Conservation (phyloP, 306 rosid species). For the Medicago ruthenica region DNA sequence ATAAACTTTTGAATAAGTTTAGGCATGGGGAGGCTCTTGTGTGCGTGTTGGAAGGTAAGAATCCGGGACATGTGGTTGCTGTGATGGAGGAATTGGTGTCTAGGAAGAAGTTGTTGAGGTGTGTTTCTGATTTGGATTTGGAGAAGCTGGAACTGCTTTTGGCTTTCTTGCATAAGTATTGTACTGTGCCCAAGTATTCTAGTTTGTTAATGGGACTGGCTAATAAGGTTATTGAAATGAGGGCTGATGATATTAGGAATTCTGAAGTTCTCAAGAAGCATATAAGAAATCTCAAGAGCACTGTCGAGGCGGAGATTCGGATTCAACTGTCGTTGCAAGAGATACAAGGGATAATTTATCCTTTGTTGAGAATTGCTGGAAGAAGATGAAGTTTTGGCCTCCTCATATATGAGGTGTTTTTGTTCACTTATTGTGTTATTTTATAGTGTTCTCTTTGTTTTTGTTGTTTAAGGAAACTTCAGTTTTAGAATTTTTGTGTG, state of each 20-base stretch:
- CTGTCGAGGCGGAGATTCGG: slow-evolving; percentile 75
- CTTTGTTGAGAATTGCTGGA: slow-evolving; percentile 77
- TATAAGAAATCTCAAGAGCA: slow-evolving; percentile 73
- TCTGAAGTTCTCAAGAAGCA: slow-evolving; percentile 56
- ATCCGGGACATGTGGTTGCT: slow-evolving; percentile 78
- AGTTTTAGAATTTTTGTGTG: slow-evolving; percentile 33
- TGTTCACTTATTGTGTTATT: slow-evolving; percentile 5
- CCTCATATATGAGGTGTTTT: slow-evolving; percentile 12
- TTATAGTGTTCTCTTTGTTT: slow-evolving; percentile 23
- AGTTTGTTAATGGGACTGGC: slow-evolving; percentile 73
- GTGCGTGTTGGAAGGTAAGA: slow-evolving; percentile 64
- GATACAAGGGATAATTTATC: slow-evolving; percentile 88
- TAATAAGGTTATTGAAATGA: slow-evolving; percentile 72
- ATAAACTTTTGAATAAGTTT: slow-evolving; percentile 81
- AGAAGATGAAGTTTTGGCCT: slow-evolving; percentile 60
- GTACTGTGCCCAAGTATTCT: slow-evolving; percentile 63
- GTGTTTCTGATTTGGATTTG: slow-evolving; percentile 61
- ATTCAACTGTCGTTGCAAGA: slow-evolving; percentile 75
- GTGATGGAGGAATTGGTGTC: slow-evolving; percentile 90
- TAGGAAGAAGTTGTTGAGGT: slow-evolving; percentile 74
- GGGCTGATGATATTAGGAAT: slow-evolving; percentile 67
- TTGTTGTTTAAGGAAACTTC: slow-evolving; percentile 22
- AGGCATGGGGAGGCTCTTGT: slow-evolving; percentile 84
- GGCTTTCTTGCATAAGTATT: slow-evolving; percentile 68
- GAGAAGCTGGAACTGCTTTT: slow-evolving; percentile 70